phyloP scores from a whole-genome alignment of 768 basidiomycete species.

The Trametes sanguinea region DNA sequence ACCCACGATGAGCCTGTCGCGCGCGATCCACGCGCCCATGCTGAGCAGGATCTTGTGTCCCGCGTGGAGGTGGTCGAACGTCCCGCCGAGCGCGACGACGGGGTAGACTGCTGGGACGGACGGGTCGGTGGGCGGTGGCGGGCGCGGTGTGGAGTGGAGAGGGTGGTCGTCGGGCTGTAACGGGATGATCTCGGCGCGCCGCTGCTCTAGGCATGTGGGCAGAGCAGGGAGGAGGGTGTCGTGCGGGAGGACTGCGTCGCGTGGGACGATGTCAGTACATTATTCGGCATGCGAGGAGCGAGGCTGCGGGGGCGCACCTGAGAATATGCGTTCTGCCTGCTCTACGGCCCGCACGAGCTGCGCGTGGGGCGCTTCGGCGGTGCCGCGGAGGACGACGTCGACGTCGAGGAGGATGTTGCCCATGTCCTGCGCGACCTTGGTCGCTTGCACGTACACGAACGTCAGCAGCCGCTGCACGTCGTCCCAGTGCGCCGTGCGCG shows the following conservation, averaged over 20 bases:
- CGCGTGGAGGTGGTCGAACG: conserved; percentile 96
- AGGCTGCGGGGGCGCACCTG: conserved; percentile 24
- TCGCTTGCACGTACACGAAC: conserved; percentile 84
- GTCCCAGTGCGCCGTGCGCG: conserved; percentile 59
- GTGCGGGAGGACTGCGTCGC: conserved; percentile 11
- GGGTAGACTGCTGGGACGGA: conserved; percentile 43
- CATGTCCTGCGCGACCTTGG: conserved; percentile 65
- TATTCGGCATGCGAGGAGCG: no score
- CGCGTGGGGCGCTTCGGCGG: conserved; percentile 44
- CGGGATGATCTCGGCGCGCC: conserved; percentile 14
- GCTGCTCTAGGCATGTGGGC: background rate
- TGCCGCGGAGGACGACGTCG: conserved; percentile 72
- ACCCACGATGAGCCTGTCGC: conserved; percentile 83
- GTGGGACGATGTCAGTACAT: background rate
- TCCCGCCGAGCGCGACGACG: conserved; percentile 89
- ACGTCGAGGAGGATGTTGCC: conserved; percentile 75
- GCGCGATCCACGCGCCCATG: conserved; percentile 84
- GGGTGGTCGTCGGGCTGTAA: conserved; percentile 24
- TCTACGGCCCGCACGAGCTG: conserved; percentile 31
- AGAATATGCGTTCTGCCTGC: conserved; percentile 38
- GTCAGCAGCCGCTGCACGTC: conserved; percentile 77
- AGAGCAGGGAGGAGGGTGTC: conserved; percentile 11
- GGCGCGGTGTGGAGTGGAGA: conserved; percentile 14
- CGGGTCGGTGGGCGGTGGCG: conserved; percentile 9
- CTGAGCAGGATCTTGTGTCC: conserved; percentile 97